Base-by-base conservation (phyloP, 148 eudicot species). In the Cornus florida region DNA sequence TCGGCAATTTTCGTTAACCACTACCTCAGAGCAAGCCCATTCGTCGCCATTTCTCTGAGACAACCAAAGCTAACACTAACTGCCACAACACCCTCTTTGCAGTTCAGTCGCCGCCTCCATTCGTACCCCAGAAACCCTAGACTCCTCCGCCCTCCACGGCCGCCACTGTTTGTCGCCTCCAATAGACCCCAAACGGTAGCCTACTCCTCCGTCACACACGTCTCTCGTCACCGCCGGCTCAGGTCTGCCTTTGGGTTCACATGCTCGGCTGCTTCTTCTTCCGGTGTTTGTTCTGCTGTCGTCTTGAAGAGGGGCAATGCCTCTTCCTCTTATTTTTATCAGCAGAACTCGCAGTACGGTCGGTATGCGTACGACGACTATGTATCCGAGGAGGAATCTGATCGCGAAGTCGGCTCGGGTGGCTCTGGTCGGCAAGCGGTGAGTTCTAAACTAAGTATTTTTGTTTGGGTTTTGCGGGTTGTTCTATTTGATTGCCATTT, bases 331-430 rank as follows among this genome's bases (percentile, higher is more conserved):
- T 70, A 41, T 24, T 77, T 86, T 13, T 79, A 86, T 82, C 77
- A 80, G 69, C 90, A 75, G 75, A 80, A 72, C 41, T 81, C 73
- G 33, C 84, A 84, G 57, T 87, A 79, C 72, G 91, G 92, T 14
- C 86, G 93, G 82, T 82, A 85, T 73, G 98, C 95, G 48, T 87
- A 87, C 38, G 92, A 92, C 31, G 91, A 92, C 60, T 85, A 83
- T 62, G 77, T 17, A 4, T 92, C 97, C 5, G 94, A 92, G 62
- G 91, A 84, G 43, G 92, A 92, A 35, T 86, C 88, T 48, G 94
- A 91, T 43, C 59, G 79, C 10, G 92, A 90, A 17, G 4, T 13
- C 7, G 28, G 28, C 28, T 28, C 28, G 28, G 28, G 28, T 28
- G 28, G 28, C 28, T 83, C 83, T 14, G 70, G 83, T 10, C 76